Base-by-base conservation (phyloP, 805 yeast genomes). In the Starmerella vitae region DNA sequence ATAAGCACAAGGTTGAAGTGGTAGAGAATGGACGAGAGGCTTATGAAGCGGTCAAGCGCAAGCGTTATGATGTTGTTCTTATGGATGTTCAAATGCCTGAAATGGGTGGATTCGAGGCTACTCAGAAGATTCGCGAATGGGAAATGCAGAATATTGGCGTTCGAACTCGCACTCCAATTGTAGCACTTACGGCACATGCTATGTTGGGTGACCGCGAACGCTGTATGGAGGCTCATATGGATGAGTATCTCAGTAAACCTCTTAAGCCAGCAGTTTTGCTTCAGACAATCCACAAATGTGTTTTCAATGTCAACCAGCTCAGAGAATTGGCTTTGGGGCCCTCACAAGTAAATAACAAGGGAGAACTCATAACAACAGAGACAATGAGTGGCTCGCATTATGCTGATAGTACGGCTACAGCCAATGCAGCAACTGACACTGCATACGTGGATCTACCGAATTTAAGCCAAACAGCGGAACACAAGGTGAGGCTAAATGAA, bases 51-150 rank as follows among this genome's bases (percentile, higher is more conserved):
- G 74, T 81, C 33, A 66, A 75, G 55, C 66, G 70, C 47, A 71
- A 69, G 45, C 66, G 69, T 34, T 83, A 76, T 56, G 94, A 83
- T 55, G 86, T 80, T 34, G 79, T 83, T 15, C 68, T 83, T 49
- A 83, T 83, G 94, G 94, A 83, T 62, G 93, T 83, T 33, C 94
- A 83, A 58, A 83, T 83, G 94, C 94, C 94, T 7, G 82, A 81
- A 13, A 84, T 83, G 91, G 93, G 94, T 21, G 94, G 94, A 0
- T 83, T 83, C 57, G 94, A 83, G 54, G 93, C 94, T 2, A 82
- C 94, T 1, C 82, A 78, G 34, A 74, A 75, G 58, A 83, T 83
- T 38, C 66, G 94, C 50, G 84, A 79, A 54, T 82, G 93, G 93
- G 94, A 83, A 60, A 74, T 71, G 63, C 78, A 77, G 59, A 69